A percentile compares a stretch with the other conserved stretches of the same genome.
Evolutionary conservation across 306 rosid species (phyloP).

Genomic region (Phaseolus lunatus): DNA sequence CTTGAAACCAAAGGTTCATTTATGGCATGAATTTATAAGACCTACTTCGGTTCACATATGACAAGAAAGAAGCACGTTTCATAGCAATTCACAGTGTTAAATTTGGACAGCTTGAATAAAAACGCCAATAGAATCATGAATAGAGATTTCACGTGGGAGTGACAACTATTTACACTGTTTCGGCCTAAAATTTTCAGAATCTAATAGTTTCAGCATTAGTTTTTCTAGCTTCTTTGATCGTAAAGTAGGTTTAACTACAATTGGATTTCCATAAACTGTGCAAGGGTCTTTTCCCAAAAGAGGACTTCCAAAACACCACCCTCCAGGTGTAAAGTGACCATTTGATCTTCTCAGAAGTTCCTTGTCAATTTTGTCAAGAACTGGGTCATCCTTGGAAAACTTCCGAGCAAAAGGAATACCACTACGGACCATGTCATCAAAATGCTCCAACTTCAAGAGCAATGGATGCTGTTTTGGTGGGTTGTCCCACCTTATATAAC

Average conservation of each 20-base stretch:
- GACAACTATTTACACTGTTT: constrained; percentile 76
- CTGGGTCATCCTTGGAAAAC: constrained; percentile 66
- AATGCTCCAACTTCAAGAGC: constrained; percentile 64
- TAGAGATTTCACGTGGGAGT: constrained; percentile 20
- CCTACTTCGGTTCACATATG: not conserved
- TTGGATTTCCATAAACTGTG: constrained; percentile 59
- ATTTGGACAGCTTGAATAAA: not conserved
- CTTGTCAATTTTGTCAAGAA: constrained; percentile 73
- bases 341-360: constrained; percentile 64
- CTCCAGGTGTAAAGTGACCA: constrained; percentile 71
- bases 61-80: not conserved
- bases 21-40: not conserved
- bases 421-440: constrained; percentile 67
- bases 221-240: constrained; percentile 74
- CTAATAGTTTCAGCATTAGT: constrained; percentile 73
- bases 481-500: constrained; percentile 71
- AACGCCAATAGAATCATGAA: not conserved
- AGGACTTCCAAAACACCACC: constrained; percentile 68
- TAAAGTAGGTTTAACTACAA: constrained; percentile 67
- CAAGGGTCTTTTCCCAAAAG: constrained; percentile 59
- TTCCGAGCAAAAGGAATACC: constrained; percentile 79
- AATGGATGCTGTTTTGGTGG: constrained; percentile 78
- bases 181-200: constrained; percentile 77
- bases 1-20: not conserved
- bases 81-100: not conserved